Base-by-base conservation (phyloP, 2,329 filamentous ascomycete species). In the Sporothrix pseudoabietina region DNA sequence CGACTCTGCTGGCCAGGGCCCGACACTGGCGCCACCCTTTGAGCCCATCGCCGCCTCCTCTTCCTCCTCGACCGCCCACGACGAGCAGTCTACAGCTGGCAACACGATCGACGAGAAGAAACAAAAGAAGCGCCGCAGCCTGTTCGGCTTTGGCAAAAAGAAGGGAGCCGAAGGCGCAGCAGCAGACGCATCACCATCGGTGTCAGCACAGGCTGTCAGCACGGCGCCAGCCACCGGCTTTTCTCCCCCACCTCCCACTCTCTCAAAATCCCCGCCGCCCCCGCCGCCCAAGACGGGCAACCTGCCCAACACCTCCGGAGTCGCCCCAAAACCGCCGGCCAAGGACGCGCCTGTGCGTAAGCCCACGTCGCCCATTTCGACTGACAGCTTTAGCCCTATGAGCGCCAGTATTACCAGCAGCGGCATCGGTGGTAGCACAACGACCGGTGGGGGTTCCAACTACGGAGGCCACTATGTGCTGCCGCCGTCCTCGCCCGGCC, bases 401-500 rank as follows among this genome's bases (percentile, higher is more conserved):
- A 83, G 83, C 70, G 80, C 82, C 22, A 87, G 84, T 70, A 82
- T 83, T 63, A 78, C 81, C 30, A 81, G 81, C 73, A 79, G 81
- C 76, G 82, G 87, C 76, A 30, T 68, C 2, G 35, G 55, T 4
- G 65, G 57, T 1, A 55, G 66, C 59, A 19, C 30, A 41, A 66
- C 71, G 1, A 68, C 35, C 2, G 57, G 49, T 4, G 52, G 52
- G n/a, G 74, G 74, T 79, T 84, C 77, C 79, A 83, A 32, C 26
- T 63, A 68, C 49, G 61, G 72, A 44, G 71, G 73, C 10, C 73
- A 76, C 77, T 81, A 84, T 77, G 81, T 82, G 65, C 80, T 85
- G 12, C 88, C 90, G 5, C 88, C 90, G 16, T 84, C 89, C 0
- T 94, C 92, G 2, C 92, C 92, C 3, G 85, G 84, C 74, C 88